Evolutionary conservation across 2,329 filamentous ascomycete species (phyloP).

Genomic region (Stylonectria norvegica): DNA sequence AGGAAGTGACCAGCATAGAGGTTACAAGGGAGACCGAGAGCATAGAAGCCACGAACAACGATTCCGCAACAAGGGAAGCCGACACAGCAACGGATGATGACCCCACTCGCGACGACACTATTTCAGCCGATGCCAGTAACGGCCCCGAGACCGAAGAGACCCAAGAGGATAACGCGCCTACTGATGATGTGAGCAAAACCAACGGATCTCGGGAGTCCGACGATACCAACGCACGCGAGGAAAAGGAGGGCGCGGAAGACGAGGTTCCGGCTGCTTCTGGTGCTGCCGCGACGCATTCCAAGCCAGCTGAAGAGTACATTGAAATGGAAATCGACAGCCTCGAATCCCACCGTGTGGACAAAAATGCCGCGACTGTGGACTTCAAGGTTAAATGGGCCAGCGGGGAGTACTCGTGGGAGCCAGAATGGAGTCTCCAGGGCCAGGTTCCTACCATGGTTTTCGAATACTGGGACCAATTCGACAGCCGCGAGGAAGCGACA

Average conservation of each 20-base stretch:
- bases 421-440: constrained; percentile 26
- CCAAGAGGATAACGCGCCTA: too few relatives aligned
- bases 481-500: constrained; percentile 23
- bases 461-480: constrained; percentile 25
- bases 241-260: background rate
- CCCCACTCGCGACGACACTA: constrained; percentile 6
- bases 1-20: too few relatives aligned
- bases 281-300: constrained; percentile 1
- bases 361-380: constrained; percentile 21
- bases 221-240: constrained; percentile 1
- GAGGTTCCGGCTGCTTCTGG: background rate
- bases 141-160: too few relatives aligned
- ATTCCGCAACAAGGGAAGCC: constrained; percentile 1
- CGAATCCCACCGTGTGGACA: constrained; percentile 19
- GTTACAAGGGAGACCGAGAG: too few relatives aligned
- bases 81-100: constrained; percentile 16
- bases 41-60: too few relatives aligned
- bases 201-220: too few relatives aligned
- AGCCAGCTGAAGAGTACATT: too few relatives aligned
- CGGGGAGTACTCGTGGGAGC: constrained; percentile 24
- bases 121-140: constrained; percentile 8
- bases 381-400: constrained; percentile 23
- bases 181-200: too few relatives aligned
- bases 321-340: constrained; percentile 24
- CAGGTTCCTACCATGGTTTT: constrained; percentile 24